Conservation (phyloP, 2,329 filamentous ascomycete species). For the Colletotrichum navitas region DNA sequence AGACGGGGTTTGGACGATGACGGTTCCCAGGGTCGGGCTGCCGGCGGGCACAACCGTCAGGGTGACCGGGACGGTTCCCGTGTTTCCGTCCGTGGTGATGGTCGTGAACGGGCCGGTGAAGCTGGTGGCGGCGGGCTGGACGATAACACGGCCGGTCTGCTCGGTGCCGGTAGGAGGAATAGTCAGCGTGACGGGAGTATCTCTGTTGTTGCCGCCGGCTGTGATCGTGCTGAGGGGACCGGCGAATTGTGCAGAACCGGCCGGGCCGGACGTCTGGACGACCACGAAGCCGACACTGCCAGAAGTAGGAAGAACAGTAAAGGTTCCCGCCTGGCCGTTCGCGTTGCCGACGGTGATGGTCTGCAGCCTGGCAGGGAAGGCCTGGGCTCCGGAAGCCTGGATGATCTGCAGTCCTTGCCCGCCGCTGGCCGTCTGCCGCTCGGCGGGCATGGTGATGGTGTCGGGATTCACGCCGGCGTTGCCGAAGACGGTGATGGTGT, state of each 20-base stretch:
- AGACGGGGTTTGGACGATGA: constrained; percentile 31
- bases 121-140: constrained; percentile 22
- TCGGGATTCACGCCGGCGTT: constrained; percentile 27
- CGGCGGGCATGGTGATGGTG: constrained; percentile 14
- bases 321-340: constrained; percentile 1
- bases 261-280: constrained; percentile 22
- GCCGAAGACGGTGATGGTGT: constrained; percentile 30
- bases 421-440: background rate
- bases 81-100: constrained; percentile 27
- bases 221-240: constrained; percentile 32
- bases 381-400: constrained; percentile 23
- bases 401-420: constrained; percentile 22
- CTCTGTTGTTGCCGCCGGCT: constrained; percentile 24
- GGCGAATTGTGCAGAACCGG: constrained; percentile 1
- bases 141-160: constrained; percentile 18
- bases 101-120: constrained; percentile 38
- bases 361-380: constrained; percentile 14
- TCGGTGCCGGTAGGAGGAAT: constrained; percentile 28
- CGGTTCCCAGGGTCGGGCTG: constrained; percentile 27
- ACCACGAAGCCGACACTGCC: constrained; percentile 29
- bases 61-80: constrained; percentile 27
- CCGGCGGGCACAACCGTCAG: constrained; percentile 23
- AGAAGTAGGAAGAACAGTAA: constrained; percentile 23
- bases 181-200: constrained; percentile 16
- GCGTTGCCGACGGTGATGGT: constrained; percentile 22